Percentiles rank a stretch among this genome's conserved stretches.
Evolutionary conservation across 331 rosid genomes (phyloP).

Genomic region (Erythrophleum ivorense): DNA sequence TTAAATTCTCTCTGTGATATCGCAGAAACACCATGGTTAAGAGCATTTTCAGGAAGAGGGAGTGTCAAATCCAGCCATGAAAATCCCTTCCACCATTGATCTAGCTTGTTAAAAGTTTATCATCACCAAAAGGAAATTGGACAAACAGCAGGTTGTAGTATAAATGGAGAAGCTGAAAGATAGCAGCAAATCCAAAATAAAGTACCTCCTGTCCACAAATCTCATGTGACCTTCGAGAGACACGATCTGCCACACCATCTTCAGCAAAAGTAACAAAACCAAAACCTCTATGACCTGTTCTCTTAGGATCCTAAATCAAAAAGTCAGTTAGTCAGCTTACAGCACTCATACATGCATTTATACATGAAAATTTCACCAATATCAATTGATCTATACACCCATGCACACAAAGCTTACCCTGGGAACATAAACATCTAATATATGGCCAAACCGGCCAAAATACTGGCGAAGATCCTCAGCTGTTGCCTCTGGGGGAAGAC

Average conservation of each 20-base stretch:
- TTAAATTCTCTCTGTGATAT: slow-evolving; percentile 3
- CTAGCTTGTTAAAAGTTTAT: not conserved
- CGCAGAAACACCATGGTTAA: slow-evolving; percentile 9
- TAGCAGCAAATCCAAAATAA: slow-evolving; percentile 24
- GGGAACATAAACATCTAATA: slow-evolving; percentile 93
- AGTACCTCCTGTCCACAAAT: slow-evolving; percentile 93
- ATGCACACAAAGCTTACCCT: slow-evolving; percentile 52
- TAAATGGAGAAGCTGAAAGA: not conserved
- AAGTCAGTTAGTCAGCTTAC: slow-evolving; percentile 22
- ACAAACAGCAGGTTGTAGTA: not conserved
- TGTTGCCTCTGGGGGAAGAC: slow-evolving; percentile 94
- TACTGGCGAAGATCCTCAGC: slow-evolving; percentile 89
- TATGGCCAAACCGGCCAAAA: slow-evolving; percentile 94
- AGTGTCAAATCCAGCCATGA: not conserved
- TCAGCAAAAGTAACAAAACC: slow-evolving; percentile 98
- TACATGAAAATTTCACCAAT: slow-evolving; percentile 9
- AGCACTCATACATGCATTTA: not conserved
- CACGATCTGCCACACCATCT: slow-evolving; percentile 95
- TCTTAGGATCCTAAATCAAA: slow-evolving; percentile 77
- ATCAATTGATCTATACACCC: too few species aligned
- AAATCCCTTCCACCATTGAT: not conserved
- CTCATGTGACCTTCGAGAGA: slow-evolving; percentile 92
- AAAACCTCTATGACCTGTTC: slow-evolving; percentile 96
- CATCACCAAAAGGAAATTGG: not conserved
- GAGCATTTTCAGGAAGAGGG: slow-evolving; percentile 11